Conservation (phyloP, 2,329 filamentous ascomycete genomes). For the Aspergillus novofumigatus region DNA sequence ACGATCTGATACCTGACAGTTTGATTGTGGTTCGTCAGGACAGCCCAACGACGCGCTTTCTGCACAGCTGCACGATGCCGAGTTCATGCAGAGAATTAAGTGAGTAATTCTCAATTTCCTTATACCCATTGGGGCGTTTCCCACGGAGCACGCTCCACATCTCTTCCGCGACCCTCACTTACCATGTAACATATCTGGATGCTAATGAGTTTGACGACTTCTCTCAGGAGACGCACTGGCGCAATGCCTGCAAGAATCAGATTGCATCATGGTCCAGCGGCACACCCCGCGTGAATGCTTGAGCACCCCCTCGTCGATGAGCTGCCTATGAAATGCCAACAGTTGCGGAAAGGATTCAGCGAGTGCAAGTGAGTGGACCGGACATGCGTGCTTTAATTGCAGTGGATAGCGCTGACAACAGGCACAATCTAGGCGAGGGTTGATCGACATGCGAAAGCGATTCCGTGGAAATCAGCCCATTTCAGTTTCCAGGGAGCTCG, state of each 20-base stretch:
- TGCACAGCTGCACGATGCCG: conserved; percentile 60
- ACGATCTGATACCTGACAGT: conserved; percentile 56
- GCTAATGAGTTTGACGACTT: conserved; percentile 14
- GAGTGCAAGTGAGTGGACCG: conserved; percentile 67
- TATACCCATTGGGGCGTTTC: background rate
- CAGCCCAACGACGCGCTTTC: conserved; percentile 5
- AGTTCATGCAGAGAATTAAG: conserved; percentile 96
- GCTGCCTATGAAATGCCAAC: conserved; percentile 83
- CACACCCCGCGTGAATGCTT: conserved; percentile 86
- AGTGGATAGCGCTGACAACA: background rate
- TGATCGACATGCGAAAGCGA: conserved; percentile 98
- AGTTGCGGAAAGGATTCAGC: conserved; percentile 86
- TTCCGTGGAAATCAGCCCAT: conserved; percentile 93
- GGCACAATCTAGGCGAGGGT: conserved; percentile 56
- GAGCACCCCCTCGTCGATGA: conserved; percentile 70
- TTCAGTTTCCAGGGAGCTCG: conserved; percentile 60
- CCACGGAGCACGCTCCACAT: background rate
- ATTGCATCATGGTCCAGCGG: conserved; percentile 91
- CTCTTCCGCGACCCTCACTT: background rate
- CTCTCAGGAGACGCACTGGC: conserved; percentile 79
- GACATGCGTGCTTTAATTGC: too few species aligned
- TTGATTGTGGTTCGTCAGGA: conserved; percentile 41
- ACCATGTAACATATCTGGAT: background rate
- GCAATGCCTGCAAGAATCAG: conserved; percentile 89
- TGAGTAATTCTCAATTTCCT: conserved; percentile 47